Conservation (phyloP, 179 eudicot genomes). For the Beta corolliflora region DNA sequence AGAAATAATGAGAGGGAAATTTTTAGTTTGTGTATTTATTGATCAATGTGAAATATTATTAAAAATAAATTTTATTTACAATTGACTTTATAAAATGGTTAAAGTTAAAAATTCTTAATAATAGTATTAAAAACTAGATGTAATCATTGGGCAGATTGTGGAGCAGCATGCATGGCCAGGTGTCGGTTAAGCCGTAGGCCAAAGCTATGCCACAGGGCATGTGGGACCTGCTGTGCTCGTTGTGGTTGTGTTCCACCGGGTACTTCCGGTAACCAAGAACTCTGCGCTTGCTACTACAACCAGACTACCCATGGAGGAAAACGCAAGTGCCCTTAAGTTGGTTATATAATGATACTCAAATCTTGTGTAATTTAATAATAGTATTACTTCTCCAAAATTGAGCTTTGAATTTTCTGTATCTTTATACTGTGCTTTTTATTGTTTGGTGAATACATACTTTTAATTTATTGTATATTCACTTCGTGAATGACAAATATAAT, state of each 20-base stretch:
- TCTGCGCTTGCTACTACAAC: slow-evolving; percentile 66
- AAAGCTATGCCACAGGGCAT: slow-evolving; percentile 64
- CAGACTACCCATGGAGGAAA: slow-evolving; percentile 57
- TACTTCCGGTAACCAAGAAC: slow-evolving; percentile 61
- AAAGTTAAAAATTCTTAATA: background rate
- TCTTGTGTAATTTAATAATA: background rate
- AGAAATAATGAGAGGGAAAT: too few relatives aligned
- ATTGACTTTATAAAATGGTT: too few relatives aligned
- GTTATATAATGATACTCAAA: background rate
- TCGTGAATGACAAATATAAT: background rate
- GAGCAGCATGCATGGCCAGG: slow-evolving; percentile 55
- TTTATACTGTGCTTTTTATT: background rate
- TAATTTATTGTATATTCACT: background rate
- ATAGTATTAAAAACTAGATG: background rate
- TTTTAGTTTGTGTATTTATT: too few relatives aligned
- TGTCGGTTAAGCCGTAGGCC: slow-evolving; percentile 57
- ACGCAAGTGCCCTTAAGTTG: slow-evolving; percentile 65
- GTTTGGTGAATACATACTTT: background rate
- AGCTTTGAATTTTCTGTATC: too few relatives aligned
- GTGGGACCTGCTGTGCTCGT: slow-evolving; percentile 60
- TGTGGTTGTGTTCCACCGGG: slow-evolving; percentile 76
- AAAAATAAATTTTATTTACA: too few relatives aligned
- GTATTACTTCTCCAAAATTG: too few relatives aligned
- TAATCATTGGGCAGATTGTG: slow-evolving; percentile 48
- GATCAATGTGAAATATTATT: too few relatives aligned